These are phyloP conservation scores for Astrephomene gubernaculifera DNA, from an alignment of 139 green algal species.

Conservation along the genomic window DNA sequence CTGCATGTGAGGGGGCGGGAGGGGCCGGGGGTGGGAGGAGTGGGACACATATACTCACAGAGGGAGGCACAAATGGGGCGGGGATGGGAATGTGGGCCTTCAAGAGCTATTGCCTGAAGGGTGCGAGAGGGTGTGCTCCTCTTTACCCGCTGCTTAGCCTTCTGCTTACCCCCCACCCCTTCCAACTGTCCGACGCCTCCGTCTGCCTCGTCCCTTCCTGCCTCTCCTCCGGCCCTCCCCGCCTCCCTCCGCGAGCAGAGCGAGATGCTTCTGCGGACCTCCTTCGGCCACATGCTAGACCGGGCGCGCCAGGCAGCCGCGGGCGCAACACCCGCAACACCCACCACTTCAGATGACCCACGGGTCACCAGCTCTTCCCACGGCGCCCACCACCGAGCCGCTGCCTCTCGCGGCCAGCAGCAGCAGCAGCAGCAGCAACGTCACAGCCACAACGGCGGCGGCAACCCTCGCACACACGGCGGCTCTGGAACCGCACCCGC, in stretches of 20 bases:
- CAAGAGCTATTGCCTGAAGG: too few species aligned
- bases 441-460: not conserved
- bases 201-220: not conserved
- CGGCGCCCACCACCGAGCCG: too few species aligned
- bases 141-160: not conserved
- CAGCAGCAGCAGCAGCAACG: not conserved
- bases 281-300: conserved; percentile 17
- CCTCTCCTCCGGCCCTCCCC: not conserved
- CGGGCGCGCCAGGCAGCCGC: not conserved
- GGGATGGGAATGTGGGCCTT: too few species aligned
- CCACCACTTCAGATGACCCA: too few species aligned
- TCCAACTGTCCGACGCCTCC: too few species aligned
- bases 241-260: not conserved
- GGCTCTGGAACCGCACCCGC: too few species aligned
- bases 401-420: not conserved
- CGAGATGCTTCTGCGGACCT: conserved; percentile 28
- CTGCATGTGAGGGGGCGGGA: conserved; percentile 6
- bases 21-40: not conserved
- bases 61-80: too few species aligned
- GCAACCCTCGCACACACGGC: too few species aligned
- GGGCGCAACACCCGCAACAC: too few species aligned
- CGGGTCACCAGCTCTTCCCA: too few species aligned
- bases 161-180: not conserved
- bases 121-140: not conserved
- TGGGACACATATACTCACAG: not conserved